A percentile compares a stretch with the other conserved stretches of the same genome.
These are phyloP conservation scores for Neonectria coccinea DNA, from an alignment of 2,329 filamentous ascomycete genomes.

Conservation along the genomic window DNA sequence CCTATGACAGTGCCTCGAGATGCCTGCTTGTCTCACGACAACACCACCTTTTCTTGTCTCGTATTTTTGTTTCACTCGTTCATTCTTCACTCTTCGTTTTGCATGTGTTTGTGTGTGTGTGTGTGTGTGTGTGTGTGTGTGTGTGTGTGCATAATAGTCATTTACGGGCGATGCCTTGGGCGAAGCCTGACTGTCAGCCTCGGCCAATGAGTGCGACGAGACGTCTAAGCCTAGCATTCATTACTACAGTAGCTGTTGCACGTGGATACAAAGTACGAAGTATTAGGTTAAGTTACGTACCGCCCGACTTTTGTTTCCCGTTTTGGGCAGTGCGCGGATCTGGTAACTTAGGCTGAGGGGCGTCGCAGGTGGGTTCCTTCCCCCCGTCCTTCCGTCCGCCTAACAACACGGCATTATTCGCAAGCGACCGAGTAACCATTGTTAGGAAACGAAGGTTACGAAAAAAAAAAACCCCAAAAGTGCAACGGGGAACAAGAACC, in stretches of 20 bases:
- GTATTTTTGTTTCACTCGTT: too few relatives aligned
- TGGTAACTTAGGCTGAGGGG: conserved; percentile 1
- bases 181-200: conserved; percentile 34
- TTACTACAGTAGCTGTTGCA: neutral
- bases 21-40: conserved; percentile 19
- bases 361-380: neutral
- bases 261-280: neutral
- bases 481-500: neutral
- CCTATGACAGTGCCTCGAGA: conserved; percentile 14
- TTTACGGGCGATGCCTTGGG: conserved; percentile 16
- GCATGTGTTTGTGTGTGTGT: neutral
- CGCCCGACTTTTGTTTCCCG: neutral
- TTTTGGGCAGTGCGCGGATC: conserved; percentile 1
- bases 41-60: conserved; percentile 8
- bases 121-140: neutral
- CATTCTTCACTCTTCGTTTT: neutral
- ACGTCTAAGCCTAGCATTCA: conserved; percentile 8
- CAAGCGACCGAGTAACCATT: too few relatives aligned
- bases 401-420: neutral
- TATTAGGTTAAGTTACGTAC: neutral
- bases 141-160: too few relatives aligned
- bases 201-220: neutral
- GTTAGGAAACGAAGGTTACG: neutral
- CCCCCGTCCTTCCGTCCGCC: neutral
- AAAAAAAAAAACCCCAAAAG: neutral